Evolutionary conservation across 2,329 filamentous ascomycete genomes (phyloP).

Genomic region (Aspergillus phoenicis): DNA sequence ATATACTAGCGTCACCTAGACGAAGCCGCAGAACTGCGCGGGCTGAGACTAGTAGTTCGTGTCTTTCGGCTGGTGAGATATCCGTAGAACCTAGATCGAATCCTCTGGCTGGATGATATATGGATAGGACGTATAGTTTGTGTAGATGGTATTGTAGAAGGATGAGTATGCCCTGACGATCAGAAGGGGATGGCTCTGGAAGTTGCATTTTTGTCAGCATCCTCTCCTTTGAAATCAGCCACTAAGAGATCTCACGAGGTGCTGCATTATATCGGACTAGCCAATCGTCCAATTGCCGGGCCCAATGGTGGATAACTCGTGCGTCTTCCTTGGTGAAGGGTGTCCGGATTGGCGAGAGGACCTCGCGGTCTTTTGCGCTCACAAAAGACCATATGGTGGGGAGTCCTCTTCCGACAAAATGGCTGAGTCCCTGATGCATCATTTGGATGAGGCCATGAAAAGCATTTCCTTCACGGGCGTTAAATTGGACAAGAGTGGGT

Average conservation of each 20-base stretch:
- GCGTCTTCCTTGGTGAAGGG: constrained; percentile 31
- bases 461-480: constrained; percentile 27
- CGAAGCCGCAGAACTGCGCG: constrained; percentile 31
- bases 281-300: constrained; percentile 33
- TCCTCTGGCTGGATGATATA: constrained; percentile 34
- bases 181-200: constrained; percentile 30
- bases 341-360: constrained; percentile 14
- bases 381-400: constrained; percentile 35
- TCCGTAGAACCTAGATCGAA: constrained; percentile 32
- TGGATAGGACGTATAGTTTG: constrained; percentile 35
- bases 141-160: constrained; percentile 36
- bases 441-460: constrained; percentile 33
- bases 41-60: constrained; percentile 34
- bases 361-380: constrained; percentile 21
- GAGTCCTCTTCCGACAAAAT: constrained; percentile 33
- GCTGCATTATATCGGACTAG: constrained; percentile 33
- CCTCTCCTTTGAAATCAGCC: not conserved
- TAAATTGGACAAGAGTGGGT: constrained; percentile 22
- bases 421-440: constrained; percentile 34
- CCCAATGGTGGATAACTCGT: constrained; percentile 33
- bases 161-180: constrained; percentile 34
- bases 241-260: constrained; percentile 22
- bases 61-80: constrained; percentile 29
- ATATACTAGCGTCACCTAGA: constrained; percentile 34
- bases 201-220: too few relatives aligned